Base-by-base conservation (phyloP, 2,329 filamentous ascomycete species). In the Calonectria crousiana region DNA sequence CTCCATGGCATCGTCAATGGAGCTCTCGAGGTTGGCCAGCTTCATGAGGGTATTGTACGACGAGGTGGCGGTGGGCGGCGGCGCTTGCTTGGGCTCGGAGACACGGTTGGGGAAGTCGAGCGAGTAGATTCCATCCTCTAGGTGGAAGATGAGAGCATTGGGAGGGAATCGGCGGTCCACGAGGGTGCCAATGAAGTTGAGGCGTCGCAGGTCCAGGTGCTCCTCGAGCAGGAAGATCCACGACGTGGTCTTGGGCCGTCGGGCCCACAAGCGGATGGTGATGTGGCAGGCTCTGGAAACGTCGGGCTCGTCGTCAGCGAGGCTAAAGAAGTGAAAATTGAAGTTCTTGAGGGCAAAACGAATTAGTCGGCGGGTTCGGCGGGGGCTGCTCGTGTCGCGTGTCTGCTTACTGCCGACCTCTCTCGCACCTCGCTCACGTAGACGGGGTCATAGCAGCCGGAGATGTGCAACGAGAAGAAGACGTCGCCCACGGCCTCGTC, bases 11-110 rank as follows among this genome's bases (percentile, higher is more conserved):
- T 98, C 96, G 82, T 97, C 95, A 30, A 98, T 95, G 69, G 95
- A 98, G 82, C 94, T 95, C 76, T 98, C 95, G 20, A 98, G 89
- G 72, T 96, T 98, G 8, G 95, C 93, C 14, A 98, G 88, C 74
- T 94, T 93, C 93, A 98, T 96, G 26, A 98, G 88, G 2, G 94
- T 92, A 81, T 95, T 95, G 83, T 98, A 98, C 0, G 95, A 95
- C 0, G 95, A 95, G 0, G 94, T 95, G 0, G 90, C 86, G 0
- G 90, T 82, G 3, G 87, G 78, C 1, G 88, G 78, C 1, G 88
- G 84, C 8, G 89, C 88, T 30, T 90, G 86, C 75, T 90, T 91
- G 0, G 90, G 89, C 4, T 88, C 86, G n/a, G 86, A 82, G 20
- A 85, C 83, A 71, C 84, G 86, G 60, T 83, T 85, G 0, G 92